Base-by-base conservation (phyloP, 1,139 yeast genomes). In the Candida sojae region DNA sequence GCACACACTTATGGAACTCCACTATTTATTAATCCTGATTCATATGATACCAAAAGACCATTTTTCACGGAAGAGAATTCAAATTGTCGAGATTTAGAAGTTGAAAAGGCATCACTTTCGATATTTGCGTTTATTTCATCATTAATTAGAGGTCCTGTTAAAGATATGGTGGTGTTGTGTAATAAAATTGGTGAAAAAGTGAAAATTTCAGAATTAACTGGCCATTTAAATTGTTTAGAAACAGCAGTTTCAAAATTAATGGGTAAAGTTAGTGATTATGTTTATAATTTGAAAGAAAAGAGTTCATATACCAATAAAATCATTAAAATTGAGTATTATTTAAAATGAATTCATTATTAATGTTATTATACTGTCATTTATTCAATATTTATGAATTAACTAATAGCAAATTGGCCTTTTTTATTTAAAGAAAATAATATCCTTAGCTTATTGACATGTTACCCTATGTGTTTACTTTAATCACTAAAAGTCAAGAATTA, bases 1-100 rank as follows among this genome's bases (percentile, higher is more conserved):
- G 65, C 77, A 43, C 60, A 66, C 45, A 66, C 64, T 33, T 63
- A 67, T 45, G 84, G 84, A 0, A 71, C 68, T 45, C 75, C 81
- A 11, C 23, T 50, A n/a, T 45, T 65, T 30, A 62, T 71, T 4
- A 60, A 61, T 48, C 60, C 58, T 0, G 67, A 64, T 23, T 64
- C 63, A 43, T 72, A 54, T 53, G 80, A 77, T 51, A 72, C 80
- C 0, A 55, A 66, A 48, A 47, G 69, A 3, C 82, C 84, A 0
- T 56, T 47, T 40, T 51, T 51, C 17, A 53, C 51, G 1, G 48
- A 46, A 8, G 51, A 52, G 28, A 51, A 53, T 42, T 44, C 52
- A 9, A 53, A 53, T 43, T 42, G 51, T 32, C 45, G 41, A 8
- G 53, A 60, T 42, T 21, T 42, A n/a, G 57, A 57, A 34, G 45